Conservation (phyloP, 2,329 filamentous ascomycete species). For the Chlorencoelia australis region DNA sequence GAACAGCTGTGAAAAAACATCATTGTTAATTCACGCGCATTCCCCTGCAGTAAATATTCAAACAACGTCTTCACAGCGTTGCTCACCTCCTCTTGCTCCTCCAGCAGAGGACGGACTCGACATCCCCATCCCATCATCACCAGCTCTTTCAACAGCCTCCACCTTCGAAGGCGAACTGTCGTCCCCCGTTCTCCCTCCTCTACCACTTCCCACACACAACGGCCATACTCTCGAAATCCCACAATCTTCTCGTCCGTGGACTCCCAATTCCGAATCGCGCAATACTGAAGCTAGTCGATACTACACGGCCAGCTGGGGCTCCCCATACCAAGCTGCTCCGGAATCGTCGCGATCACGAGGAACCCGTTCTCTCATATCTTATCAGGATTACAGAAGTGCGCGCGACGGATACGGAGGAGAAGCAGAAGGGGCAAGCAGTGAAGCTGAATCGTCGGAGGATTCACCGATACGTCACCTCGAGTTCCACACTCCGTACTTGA, state of each 20-base stretch:
- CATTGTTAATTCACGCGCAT: not conserved
- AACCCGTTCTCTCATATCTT: constrained; percentile 14
- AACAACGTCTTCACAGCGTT: constrained; percentile 29
- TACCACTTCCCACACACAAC: constrained; percentile 48
- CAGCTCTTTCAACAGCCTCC: constrained; percentile 51
- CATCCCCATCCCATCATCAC: constrained; percentile 36
- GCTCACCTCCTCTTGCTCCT: constrained; percentile 48
- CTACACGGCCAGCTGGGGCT: constrained; percentile 80
- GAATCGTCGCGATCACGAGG: constrained; percentile 1
- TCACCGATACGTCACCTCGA: constrained; percentile 51
- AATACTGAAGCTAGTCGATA: constrained; percentile 33
- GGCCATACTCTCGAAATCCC: constrained; percentile 45
- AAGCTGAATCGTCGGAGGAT: constrained; percentile 46
- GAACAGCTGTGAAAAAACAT: no score
- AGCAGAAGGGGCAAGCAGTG: no score
- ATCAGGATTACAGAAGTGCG: constrained; percentile 27
- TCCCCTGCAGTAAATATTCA: constrained; percentile 6
- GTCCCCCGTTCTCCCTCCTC: constrained; percentile 48
- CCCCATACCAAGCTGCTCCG: constrained; percentile 65
- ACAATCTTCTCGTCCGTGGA: constrained; percentile 39
- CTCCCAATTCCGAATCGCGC: constrained; percentile 6
- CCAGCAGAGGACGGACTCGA: constrained; percentile 45
- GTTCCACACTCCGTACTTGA: constrained; percentile 52
- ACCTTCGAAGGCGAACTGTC: constrained; percentile 49
- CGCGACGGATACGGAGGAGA: no score